Evolutionary conservation across 1,284 basidiomycete species (phyloP), one percentile per base, ranked within the genome.

Genomic region (Bjerkandera adusta): DNA sequence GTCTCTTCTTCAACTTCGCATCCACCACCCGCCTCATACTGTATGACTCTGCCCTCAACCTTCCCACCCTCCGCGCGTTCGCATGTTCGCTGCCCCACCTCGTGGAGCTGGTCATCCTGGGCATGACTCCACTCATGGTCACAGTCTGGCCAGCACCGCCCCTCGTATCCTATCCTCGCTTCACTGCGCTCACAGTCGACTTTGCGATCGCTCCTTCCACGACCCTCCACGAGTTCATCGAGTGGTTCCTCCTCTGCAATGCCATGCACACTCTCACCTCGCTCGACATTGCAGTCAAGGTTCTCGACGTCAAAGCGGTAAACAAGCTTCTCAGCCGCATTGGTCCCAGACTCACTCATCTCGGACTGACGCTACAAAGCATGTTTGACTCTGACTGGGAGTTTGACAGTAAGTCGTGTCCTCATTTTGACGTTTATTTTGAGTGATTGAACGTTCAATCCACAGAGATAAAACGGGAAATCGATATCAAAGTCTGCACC

Each of bases 371-470:
- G 33, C 16, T 47, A 4, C 39, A 47, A 39, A 16, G 24, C 5
- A 29, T 47, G 26, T 47, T 47, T 32, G 27, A 34, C n/a, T 42
- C 45, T 24, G 26, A 30, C 6, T 47, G 45, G 45, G 45, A 47
- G 26, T 35, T 25, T 15, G 45, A 47, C 26, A 24, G 45, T 47
- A 25, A 47, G 45, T 32, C n/a, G n/a, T n/a, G n/a, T n/a, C n/a
- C n/a, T n/a, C n/a, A n/a, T n/a, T n/a, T n/a, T n/a, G n/a, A n/a
- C n/a, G n/a, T n/a, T n/a, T n/a, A n/a, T n/a, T n/a, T n/a, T n/a
- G n/a, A n/a, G n/a, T n/a, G n/a, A n/a, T n/a, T n/a, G n/a, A n/a
- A n/a, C n/a, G n/a, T n/a, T n/a, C n/a, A n/a, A n/a, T n/a, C n/a
- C n/a, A n/a, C n/a, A n/a, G n/a, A n/a, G n/a, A n/a, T n/a, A n/a